Percentiles rank a stretch among this genome's conserved stretches.
Evolutionary conservation across 1,139 yeast genomes (phyloP).

Genomic region (Fermentozyma sake): DNA sequence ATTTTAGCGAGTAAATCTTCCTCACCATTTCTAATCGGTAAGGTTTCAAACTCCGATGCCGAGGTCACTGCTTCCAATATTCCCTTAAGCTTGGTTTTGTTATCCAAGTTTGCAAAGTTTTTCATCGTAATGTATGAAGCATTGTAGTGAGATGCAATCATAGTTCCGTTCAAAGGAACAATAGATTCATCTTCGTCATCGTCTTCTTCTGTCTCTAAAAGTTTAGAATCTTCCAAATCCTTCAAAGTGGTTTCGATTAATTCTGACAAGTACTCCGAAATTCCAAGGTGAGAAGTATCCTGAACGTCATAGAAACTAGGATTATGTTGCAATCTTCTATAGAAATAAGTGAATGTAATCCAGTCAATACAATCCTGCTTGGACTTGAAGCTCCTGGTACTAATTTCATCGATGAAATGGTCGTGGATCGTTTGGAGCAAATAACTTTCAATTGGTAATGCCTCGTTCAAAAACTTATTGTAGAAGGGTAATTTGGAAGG

Average conservation of each 20-base stretch:
- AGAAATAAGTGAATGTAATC: slow-evolving; percentile 81
- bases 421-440: slow-evolving; percentile 59
- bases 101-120: slow-evolving; percentile 47
- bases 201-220: slow-evolving; percentile 56
- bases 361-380: slow-evolving; percentile 90
- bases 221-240: slow-evolving; percentile 56
- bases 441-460: slow-evolving; percentile 83
- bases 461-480: slow-evolving; percentile 63
- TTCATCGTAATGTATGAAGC: slow-evolving; percentile 65
- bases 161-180: slow-evolving; percentile 60
- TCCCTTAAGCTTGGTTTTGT: slow-evolving; percentile 54
- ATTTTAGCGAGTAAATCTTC: slow-evolving; percentile 43
- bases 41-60: slow-evolving; percentile 63
- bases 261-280: slow-evolving; percentile 81
- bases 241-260: slow-evolving; percentile 69
- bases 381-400: slow-evolving; percentile 56
- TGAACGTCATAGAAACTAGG: slow-evolving; percentile 85
- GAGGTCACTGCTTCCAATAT: slow-evolving; percentile 63
- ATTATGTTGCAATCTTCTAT: slow-evolving; percentile 71
- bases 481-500: slow-evolving; percentile 58
- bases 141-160: slow-evolving; percentile 72
- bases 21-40: slow-evolving; percentile 64
- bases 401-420: slow-evolving; percentile 65
- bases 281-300: slow-evolving; percentile 59
- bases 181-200: slow-evolving; percentile 45